Percentiles rank a stretch among this genome's conserved stretches.
Evolutionary conservation across 805 yeast genomes (phyloP).

Genomic region (Hanseniaspora osmophila): DNA sequence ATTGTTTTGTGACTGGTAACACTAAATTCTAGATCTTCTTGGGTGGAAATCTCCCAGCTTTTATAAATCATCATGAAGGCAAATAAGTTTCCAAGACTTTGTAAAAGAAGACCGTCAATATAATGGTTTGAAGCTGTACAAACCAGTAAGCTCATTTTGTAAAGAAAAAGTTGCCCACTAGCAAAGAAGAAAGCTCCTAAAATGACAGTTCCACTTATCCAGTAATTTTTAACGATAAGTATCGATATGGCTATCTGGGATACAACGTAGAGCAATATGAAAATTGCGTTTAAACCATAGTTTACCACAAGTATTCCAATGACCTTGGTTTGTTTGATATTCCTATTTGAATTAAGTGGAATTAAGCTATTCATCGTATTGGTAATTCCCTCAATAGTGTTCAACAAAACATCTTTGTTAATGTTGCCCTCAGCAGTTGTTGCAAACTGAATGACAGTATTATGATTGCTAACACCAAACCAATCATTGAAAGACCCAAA

Average conservation of each 20-base stretch:
- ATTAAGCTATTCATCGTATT: not conserved
- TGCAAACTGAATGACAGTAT: not conserved
- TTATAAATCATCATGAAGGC: constrained; percentile 91
- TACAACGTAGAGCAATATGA: constrained; percentile 45
- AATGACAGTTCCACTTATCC: constrained; percentile 81
- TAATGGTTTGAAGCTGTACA: constrained; percentile 72
- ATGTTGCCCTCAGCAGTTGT: not conserved
- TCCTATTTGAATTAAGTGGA: constrained; percentile 9
- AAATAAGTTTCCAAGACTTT: constrained; percentile 64
- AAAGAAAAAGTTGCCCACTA: constrained; percentile 65
- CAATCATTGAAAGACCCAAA: not conserved
- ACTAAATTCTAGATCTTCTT: constrained; percentile 86
- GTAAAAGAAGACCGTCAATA: constrained; percentile 80
- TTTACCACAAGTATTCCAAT: constrained; percentile 55
- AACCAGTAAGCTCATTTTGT: constrained; percentile 50
- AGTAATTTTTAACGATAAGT: constrained; percentile 54
- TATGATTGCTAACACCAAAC: not conserved
- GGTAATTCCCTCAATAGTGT: no score
- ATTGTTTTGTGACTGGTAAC: constrained; percentile 22
- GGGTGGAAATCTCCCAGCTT: constrained; percentile 91
- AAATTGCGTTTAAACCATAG: constrained; percentile 57
- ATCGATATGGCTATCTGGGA: constrained; percentile 58
- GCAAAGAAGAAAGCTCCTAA: constrained; percentile 62
- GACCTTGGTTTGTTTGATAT: constrained; percentile 38
- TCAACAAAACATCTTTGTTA: no score